These are phyloP conservation scores for Dentipellis fragilis DNA, from an alignment of 768 basidiomycete genomes.

Conservation along the genomic window DNA sequence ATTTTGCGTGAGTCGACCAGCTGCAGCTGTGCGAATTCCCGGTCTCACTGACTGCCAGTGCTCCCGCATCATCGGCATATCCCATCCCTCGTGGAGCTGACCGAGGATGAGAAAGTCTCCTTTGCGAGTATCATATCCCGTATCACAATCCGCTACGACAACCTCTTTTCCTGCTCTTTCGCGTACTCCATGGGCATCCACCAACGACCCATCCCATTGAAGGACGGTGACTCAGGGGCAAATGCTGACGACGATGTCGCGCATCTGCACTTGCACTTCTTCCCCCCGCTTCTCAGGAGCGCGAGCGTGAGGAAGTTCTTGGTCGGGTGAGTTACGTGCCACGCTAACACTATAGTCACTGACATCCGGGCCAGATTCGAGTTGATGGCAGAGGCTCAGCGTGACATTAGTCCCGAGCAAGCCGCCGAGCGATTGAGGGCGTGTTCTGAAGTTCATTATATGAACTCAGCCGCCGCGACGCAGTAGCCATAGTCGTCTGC, in stretches of 20 bases:
- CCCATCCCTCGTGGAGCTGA: constrained; percentile 54
- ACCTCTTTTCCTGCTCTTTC: constrained; percentile 78
- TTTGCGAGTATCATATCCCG: constrained; percentile 61
- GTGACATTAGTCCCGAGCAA: constrained; percentile 84
- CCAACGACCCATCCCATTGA: constrained; percentile 57
- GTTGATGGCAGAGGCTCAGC: constrained; percentile 82
- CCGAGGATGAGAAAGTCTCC: constrained; percentile 44
- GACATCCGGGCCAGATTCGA: constrained; percentile 50
- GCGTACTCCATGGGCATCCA: constrained; percentile 95
- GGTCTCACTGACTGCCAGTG: constrained; percentile 30
- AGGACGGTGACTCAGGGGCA: background rate
- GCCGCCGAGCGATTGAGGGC: constrained; percentile 59
- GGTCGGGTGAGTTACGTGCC: constrained; percentile 55
- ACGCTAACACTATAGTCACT: background rate
- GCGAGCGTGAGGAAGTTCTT: constrained; percentile 82
- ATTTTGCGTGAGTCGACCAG: constrained; percentile 41
- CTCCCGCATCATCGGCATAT: constrained; percentile 75
- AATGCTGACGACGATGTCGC: constrained; percentile 31
- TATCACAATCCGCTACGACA: constrained; percentile 63
- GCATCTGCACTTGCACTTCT: constrained; percentile 82
- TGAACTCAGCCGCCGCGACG: constrained; percentile 9
- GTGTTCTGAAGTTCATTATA: constrained; percentile 53
- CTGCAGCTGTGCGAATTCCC: background rate
- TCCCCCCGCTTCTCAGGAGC: constrained; percentile 75
- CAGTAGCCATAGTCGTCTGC: too few relatives aligned